Evolutionary conservation across 116 monocot genomes (phyloP), one percentile per base, ranked within the genome.

Genomic region (Zostera marina): DNA sequence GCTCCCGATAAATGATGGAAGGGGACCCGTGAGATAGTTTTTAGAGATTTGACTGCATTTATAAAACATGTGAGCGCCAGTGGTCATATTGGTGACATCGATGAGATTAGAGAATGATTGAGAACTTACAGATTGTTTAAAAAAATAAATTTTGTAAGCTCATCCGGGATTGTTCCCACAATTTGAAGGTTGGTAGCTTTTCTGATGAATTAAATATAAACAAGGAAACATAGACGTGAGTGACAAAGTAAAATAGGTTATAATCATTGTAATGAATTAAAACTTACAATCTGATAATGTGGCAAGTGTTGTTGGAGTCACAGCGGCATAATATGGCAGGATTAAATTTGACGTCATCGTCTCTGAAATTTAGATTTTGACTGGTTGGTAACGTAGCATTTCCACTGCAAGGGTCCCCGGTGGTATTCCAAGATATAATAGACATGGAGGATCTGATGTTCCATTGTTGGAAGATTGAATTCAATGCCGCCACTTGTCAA

Each of bases 1-100:
- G 47, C 53, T 82, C 68, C 88, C 94, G 14, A 94, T 72, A 62
- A 88, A 94, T 44, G 71, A 63, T 57, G 94, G 94, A 42, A 94
- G 32, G 3, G 79, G 73, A 48, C 94, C 94, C 7, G 77, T 82
- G 57, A 94, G 54, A 56, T 75, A 88, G 61, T 88, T 94, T 53
- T 80, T 81, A 44, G 12, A 54, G 1, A 94, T 44, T 10, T 94
- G 47, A 64, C 88, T 94, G 78, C 54, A 40, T 10, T 25, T 9
- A 44, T 13, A 24, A 26, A 46, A 25, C 45, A 41, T 24, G 23
- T 3, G 24, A 22, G 54, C 6, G 13, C 32, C 32, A 5, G 32
- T 32, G n/a, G n/a, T n/a, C n/a, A n/a, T n/a, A n/a, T n/a, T n/a
- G n/a, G n/a, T n/a, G n/a, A n/a, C n/a, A n/a, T n/a, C n/a, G n/a